A percentile compares a stretch with the other conserved stretches of the same genome.
Evolutionary conservation across 2,329 filamentous ascomycete species (phyloP).

Genomic region (Colletotrichum tropicale): DNA sequence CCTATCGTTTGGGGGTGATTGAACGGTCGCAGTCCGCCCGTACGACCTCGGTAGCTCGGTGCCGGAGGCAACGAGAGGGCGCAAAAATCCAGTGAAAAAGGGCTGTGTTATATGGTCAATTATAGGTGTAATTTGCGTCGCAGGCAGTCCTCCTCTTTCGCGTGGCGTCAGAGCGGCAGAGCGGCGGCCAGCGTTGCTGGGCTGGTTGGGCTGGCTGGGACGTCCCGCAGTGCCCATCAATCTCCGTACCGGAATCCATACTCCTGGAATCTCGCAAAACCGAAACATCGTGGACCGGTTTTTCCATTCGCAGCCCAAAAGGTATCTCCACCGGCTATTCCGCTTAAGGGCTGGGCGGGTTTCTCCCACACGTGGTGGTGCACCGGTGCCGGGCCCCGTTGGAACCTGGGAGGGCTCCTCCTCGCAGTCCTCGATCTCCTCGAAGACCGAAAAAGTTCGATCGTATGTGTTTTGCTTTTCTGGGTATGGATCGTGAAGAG

Average conservation of each 20-base stretch:
- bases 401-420: neutral
- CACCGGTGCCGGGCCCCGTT: neutral
- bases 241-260: neutral
- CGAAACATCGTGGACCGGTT: neutral
- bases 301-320: neutral
- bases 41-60: neutral
- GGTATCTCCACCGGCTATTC: neutral
- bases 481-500: neutral
- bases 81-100: neutral
- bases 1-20: neutral
- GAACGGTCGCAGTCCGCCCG: neutral
- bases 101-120: neutral
- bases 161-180: neutral
- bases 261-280: conserved; percentile 12
- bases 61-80: neutral
- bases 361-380: neutral
- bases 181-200: neutral
- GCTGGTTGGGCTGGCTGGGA: neutral
- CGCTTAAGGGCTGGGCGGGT: neutral
- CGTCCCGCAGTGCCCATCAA: neutral
- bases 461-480: neutral
- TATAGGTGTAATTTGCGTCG: neutral
- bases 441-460: neutral
- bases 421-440: neutral
- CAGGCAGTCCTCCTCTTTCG: neutral